Evolutionary conservation across 2,329 filamentous ascomycete genomes (phyloP).

Genomic region (Fusarium anthophilum): DNA sequence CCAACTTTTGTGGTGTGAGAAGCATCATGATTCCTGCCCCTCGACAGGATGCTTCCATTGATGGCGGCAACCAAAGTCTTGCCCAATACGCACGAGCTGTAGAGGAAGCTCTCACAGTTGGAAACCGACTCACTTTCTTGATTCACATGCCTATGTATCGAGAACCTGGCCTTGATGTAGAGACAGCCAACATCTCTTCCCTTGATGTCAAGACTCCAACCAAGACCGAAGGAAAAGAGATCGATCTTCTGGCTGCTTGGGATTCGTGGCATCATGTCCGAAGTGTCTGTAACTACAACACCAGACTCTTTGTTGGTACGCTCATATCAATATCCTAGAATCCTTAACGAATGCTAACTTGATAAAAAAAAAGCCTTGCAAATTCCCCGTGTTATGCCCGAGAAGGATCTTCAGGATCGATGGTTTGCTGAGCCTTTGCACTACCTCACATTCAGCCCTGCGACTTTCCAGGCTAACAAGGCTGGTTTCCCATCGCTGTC

Average conservation of each 20-base stretch:
- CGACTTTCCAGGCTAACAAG: slow-evolving; percentile 68
- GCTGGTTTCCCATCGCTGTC: slow-evolving; percentile 69
- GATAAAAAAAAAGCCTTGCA: slow-evolving; percentile 56
- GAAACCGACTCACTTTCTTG: slow-evolving; percentile 80
- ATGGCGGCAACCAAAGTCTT: slow-evolving; percentile 61
- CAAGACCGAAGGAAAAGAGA: slow-evolving; percentile 53
- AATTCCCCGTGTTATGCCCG: slow-evolving; percentile 67
- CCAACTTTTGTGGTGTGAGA: slow-evolving; percentile 90
- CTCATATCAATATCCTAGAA: background rate
- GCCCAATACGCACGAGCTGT: slow-evolving; percentile 86
- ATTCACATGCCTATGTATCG: slow-evolving; percentile 87
- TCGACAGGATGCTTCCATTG: slow-evolving; percentile 66
- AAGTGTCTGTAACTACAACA: slow-evolving; percentile 84
- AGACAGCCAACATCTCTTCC: slow-evolving; percentile 61
- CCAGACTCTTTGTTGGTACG: slow-evolving; percentile 86
- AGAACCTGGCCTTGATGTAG: slow-evolving; percentile 67
- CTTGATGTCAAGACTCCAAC: slow-evolving; percentile 46
- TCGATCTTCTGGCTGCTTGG: slow-evolving; percentile 84
- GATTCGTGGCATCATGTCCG: slow-evolving; percentile 93
- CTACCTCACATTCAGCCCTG: slow-evolving; percentile 64
- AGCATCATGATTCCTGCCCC: slow-evolving; percentile 87
- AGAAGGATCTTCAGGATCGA: slow-evolving; percentile 68
- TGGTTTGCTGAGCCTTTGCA: slow-evolving; percentile 77
- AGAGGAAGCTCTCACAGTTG: slow-evolving; percentile 79
- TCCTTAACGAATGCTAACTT: background rate